Conservation (phyloP, 345 rosid species). For the Brassica rapa region DNA sequence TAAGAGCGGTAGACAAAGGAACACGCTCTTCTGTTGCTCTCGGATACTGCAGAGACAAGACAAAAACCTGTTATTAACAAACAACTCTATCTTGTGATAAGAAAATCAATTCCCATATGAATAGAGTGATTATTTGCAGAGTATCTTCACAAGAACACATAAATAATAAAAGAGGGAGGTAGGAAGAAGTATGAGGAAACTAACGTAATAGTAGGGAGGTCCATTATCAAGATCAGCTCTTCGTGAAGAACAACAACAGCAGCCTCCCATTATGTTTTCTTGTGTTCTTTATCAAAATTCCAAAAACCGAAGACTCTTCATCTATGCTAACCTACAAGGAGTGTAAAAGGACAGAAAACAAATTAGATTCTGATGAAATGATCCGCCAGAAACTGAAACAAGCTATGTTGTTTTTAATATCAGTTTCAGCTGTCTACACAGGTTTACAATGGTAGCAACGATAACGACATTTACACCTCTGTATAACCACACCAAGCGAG, state of each 20-base stretch:
- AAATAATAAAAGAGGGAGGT: background rate
- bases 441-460: background rate
- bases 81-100: background rate
- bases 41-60: constrained; percentile 54
- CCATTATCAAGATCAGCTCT: constrained; percentile 50
- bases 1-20: constrained; percentile 58
- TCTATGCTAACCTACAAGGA: constrained; percentile 31
- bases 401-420: background rate
- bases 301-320: constrained; percentile 34
- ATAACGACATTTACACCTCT: background rate
- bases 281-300: constrained; percentile 14
- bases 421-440: constrained; percentile 7
- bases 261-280: constrained; percentile 78
- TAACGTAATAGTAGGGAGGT: constrained; percentile 59
- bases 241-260: constrained; percentile 64
- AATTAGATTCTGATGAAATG: constrained; percentile 5
- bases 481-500: background rate
- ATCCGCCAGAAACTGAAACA: constrained; percentile 10
- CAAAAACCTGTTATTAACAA: background rate
- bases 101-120: background rate
- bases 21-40: constrained; percentile 64
- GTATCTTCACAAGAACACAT: background rate
- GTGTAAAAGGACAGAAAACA: constrained; percentile 4
- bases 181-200: background rate
- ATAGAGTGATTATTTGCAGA: background rate